Base-by-base conservation (phyloP, 2,329 filamentous ascomycete genomes). In the Sclerotinia sclerotiorum region DNA sequence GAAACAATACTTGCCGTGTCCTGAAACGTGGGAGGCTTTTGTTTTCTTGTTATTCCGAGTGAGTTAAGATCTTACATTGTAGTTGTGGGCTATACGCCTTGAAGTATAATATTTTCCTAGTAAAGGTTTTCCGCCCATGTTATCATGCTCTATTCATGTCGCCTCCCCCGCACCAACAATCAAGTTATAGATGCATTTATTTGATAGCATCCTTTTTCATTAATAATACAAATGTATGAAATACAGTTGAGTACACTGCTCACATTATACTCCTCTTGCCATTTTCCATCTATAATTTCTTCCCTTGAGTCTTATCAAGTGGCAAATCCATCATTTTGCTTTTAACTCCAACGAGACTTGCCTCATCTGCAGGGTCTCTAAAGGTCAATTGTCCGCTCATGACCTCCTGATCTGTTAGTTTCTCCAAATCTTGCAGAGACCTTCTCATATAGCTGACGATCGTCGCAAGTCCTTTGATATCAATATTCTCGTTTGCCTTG, bases 401-500 rank as follows among this genome's bases (percentile, higher is more conserved):
- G 56, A 88, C 72, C 69, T 83, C 81, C 32, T 82, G 81, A 75
- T 90, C 87, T 2, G 77, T 77, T 69, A 87, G 75, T 35, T 79
- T 77, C 5, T 86, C 85, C 71, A 91, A 76, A 68, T 82, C 81
- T 68, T 80, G 80, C 52, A 90, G 71, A 63, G 86, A 82, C 72
- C 84, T 82, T 69, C 88, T 82, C 79, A 91, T 83, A 77, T 88
- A 91, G 46, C 82, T 84, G 32, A 89, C 86, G 65, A 92, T 85
- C 69, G 82, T 79, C 5, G 87, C 88, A 68, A 92, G 76, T 73
- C 84, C 84, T 61, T 81, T 81, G 74, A 88, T 82, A 78, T 91
- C 86, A 24, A 89, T 83, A 67, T 89, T 83, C 69, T 87, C 83
- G 57, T 81, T 82, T 29, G 87, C 92, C 81, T 94, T 93, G 84